These are phyloP conservation scores for Globisporangium yorkense DNA, from an alignment of 352 stramenopile genomes.

Conservation along the genomic window DNA sequence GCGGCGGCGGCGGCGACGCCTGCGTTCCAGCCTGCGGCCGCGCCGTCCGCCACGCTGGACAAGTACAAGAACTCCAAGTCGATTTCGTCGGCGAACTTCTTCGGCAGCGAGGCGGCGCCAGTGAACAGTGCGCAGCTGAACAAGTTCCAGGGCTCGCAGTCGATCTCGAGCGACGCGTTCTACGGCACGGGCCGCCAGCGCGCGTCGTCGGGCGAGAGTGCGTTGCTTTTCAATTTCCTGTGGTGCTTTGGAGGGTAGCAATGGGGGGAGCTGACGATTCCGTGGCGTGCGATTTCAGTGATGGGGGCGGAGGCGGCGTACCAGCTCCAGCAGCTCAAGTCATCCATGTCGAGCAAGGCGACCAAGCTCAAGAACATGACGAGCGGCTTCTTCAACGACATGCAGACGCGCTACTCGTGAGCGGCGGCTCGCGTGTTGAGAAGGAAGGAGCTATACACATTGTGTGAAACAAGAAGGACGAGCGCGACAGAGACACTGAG, in stretches of 20 bases:
- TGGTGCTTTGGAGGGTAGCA: neutral
- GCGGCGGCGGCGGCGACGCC: slow-evolving; percentile 3
- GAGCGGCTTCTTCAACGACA: slow-evolving; percentile 82
- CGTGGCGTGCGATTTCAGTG: slow-evolving; percentile 17
- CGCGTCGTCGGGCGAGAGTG: slow-evolving; percentile 65
- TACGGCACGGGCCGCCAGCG: slow-evolving; percentile 60
- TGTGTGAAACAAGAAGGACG: neutral
- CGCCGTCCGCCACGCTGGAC: slow-evolving; percentile 56
- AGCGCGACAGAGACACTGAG: neutral
- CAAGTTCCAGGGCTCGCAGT: slow-evolving; percentile 73
- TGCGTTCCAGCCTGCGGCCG: slow-evolving; percentile 3
- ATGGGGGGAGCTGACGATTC: neutral
- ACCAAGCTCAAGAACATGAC: slow-evolving; percentile 89
- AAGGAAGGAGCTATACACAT: no score
- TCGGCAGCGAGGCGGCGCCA: slow-evolving; percentile 53
- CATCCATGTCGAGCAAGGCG: slow-evolving; percentile 75
- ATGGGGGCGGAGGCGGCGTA: slow-evolving; percentile 74
- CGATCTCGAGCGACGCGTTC: slow-evolving; percentile 86
- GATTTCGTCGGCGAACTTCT: slow-evolving; percentile 89
- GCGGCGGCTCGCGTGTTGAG: slow-evolving; percentile 5
- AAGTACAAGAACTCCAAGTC: slow-evolving; percentile 92
- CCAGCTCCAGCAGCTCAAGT: slow-evolving; percentile 83
- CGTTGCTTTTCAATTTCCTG: slow-evolving; percentile 1
- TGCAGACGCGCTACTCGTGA: slow-evolving; percentile 80
- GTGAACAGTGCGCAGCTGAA: slow-evolving; percentile 61